phyloP scores from a whole-genome alignment of 1,284 basidiomycete genomes.

The Apiotrichum laibachii region DNA sequence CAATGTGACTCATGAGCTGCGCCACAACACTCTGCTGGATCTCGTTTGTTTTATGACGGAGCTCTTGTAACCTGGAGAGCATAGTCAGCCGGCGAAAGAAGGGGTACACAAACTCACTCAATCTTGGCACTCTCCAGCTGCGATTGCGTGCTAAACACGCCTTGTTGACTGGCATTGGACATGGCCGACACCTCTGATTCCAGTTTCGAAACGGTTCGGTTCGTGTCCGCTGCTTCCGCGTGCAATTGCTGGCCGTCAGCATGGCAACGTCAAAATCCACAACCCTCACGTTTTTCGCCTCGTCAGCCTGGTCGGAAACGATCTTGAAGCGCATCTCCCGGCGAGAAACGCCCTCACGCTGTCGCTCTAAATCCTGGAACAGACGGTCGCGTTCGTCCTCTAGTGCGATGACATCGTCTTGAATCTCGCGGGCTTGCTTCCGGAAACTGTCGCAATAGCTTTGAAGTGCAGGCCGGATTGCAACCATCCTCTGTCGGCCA shows the following conservation, averaged over 20 bases:
- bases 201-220: slow-evolving; percentile 35
- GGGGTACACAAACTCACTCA: slow-evolving; percentile 29
- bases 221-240: slow-evolving; percentile 33
- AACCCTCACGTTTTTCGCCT: slow-evolving; percentile 64
- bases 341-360: slow-evolving; percentile 65
- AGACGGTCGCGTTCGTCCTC: slow-evolving; percentile 75
- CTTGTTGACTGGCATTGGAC: slow-evolving; percentile 39
- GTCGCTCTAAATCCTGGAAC: slow-evolving; percentile 39
- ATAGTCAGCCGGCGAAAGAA: neutral
- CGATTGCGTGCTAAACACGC: slow-evolving; percentile 35
- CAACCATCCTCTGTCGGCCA: slow-evolving; percentile 65
- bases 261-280: neutral
- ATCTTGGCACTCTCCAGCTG: slow-evolving; percentile 42
- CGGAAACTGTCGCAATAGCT: slow-evolving; percentile 66
- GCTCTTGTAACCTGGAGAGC: slow-evolving; percentile 35
- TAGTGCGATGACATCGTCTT: slow-evolving; percentile 68
- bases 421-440: slow-evolving; percentile 63
- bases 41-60: slow-evolving; percentile 41
- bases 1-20: slow-evolving; percentile 43
- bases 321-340: slow-evolving; percentile 56
- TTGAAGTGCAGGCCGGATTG: slow-evolving; percentile 69
- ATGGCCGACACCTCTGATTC: slow-evolving; percentile 41
- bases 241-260: slow-evolving; percentile 31
- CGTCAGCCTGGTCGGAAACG: slow-evolving; percentile 66
- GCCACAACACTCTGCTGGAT: slow-evolving; percentile 37